These are phyloP conservation scores for Penicillium polonicum DNA, from an alignment of 2,329 filamentous ascomycete species.

Conservation along the genomic window DNA sequence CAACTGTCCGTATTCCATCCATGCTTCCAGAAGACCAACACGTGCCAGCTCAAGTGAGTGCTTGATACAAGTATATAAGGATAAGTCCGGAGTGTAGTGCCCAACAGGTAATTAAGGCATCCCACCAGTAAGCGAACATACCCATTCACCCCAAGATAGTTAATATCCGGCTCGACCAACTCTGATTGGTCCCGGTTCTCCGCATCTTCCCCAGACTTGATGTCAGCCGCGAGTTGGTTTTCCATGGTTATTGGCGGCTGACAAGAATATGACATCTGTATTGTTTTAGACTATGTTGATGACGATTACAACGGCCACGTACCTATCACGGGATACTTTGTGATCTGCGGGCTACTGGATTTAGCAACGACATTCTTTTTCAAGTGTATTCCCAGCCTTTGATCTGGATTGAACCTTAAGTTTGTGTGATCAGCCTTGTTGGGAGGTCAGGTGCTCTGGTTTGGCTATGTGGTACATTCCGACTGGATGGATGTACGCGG, in stretches of 20 bases:
- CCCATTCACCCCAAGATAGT: conserved; percentile 20
- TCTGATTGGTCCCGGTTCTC: background rate
- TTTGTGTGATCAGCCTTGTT: conserved; percentile 2
- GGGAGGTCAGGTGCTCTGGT: conserved; percentile 1
- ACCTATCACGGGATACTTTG: background rate
- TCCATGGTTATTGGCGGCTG: background rate
- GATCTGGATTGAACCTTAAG: background rate
- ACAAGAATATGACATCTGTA: background rate
- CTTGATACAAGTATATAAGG: background rate
- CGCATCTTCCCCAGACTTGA: background rate
- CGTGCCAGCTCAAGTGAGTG: background rate
- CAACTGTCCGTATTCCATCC: background rate
- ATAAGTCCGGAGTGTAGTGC: background rate
- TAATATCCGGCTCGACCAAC: no score
- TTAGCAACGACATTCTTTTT: background rate
- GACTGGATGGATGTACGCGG: conserved; percentile 4
- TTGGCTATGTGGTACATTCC: background rate
- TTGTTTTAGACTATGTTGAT: background rate
- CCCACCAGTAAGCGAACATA: background rate
- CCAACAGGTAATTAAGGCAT: background rate
- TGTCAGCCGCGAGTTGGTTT: background rate
- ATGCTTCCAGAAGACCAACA: background rate
- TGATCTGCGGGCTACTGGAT: background rate
- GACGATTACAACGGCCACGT: background rate
- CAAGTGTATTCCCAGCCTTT: background rate